phyloP scores from a whole-genome alignment of 1,139 yeast genomes.

The Kurtzmaniella quercitrusa region DNA sequence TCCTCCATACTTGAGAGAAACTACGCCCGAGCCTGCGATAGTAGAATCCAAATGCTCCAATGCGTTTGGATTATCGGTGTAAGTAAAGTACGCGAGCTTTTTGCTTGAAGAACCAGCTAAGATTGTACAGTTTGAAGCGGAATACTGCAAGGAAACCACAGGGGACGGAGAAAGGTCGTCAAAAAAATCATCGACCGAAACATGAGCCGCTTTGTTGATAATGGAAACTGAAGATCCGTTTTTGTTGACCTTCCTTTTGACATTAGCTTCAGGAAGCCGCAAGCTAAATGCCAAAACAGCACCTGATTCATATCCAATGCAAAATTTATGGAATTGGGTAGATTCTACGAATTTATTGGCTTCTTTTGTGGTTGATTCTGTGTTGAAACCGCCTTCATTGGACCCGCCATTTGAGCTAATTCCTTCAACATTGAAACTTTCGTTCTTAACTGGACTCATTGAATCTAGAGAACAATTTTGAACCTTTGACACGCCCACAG shows the following conservation, averaged over 20 bases:
- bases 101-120: constrained; percentile 42
- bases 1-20: constrained; percentile 19
- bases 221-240: constrained; percentile 10
- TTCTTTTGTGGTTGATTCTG: not conserved
- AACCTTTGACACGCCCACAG: no score
- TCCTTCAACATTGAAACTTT: no score
- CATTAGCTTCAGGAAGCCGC: constrained; percentile 6
- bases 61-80: constrained; percentile 1
- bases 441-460: constrained; percentile 13
- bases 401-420: not conserved
- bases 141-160: constrained; percentile 33
- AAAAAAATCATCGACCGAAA: constrained; percentile 24
- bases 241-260: not conserved
- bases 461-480: no score
- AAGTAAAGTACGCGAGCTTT: constrained; percentile 16
- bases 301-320: constrained; percentile 59
- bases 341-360: not conserved
- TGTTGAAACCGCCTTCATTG: not conserved
- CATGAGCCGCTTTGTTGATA: constrained; percentile 19
- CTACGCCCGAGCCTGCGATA: constrained; percentile 10
- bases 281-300: constrained; percentile 34
- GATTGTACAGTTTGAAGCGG: constrained; percentile 14
- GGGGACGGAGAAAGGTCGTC: constrained; percentile 41
- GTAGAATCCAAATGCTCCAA: not conserved
- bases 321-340: constrained; percentile 15